Conservation (phyloP, 129 eudicot species). For the Saposhnikovia divaricata region DNA sequence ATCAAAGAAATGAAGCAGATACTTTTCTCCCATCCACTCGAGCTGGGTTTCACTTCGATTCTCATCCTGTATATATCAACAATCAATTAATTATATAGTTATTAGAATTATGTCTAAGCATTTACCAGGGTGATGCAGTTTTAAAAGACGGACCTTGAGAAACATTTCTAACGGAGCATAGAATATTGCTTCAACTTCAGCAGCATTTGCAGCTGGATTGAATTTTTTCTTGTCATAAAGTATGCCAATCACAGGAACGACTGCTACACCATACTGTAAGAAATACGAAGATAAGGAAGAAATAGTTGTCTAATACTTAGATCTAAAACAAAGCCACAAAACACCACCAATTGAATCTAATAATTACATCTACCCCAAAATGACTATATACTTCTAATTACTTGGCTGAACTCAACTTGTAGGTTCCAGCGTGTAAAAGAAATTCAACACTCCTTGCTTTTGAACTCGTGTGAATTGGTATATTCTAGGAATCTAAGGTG, state of each 20-base stretch:
- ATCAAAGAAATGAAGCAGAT: slow-evolving; percentile 58
- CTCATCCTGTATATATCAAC: slow-evolving; percentile 43
- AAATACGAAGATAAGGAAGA: neutral
- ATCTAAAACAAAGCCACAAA: neutral
- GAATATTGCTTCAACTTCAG: slow-evolving; percentile 72
- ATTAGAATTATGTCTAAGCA: neutral
- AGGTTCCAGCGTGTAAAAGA: neutral
- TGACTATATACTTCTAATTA: neutral
- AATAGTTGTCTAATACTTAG: neutral
- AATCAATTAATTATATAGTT: neutral
- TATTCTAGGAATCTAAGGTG: neutral
- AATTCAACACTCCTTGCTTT: neutral
- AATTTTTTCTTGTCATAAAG: slow-evolving; percentile 43
- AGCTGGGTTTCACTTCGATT: slow-evolving; percentile 45
- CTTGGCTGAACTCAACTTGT: neutral
- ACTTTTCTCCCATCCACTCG: slow-evolving; percentile 55
- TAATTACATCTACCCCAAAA: neutral
- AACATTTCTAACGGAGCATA: slow-evolving; percentile 89
- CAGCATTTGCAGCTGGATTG: slow-evolving; percentile 42
- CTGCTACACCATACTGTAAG: slow-evolving; percentile 32
- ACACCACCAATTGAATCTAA: neutral
- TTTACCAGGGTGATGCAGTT: neutral
- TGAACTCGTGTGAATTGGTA: neutral
- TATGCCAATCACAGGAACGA: slow-evolving; percentile 60
- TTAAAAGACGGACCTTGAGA: slow-evolving; percentile 50